phyloP scores from a whole-genome alignment of 1,284 basidiomycete genomes.

The Binderoboletus segoi region DNA sequence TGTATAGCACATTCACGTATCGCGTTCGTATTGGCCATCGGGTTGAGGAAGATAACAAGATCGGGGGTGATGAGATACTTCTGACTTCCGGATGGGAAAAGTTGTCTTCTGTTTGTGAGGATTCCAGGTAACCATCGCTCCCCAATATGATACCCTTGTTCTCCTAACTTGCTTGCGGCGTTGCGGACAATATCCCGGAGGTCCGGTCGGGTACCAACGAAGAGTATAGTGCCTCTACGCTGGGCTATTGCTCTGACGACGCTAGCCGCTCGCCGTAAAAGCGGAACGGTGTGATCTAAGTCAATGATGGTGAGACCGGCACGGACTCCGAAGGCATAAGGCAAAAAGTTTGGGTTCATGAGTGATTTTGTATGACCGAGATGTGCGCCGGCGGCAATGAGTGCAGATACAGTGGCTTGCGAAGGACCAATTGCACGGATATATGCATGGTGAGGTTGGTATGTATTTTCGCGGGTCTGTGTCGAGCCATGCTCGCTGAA shows the following conservation, averaged over 20 bases:
- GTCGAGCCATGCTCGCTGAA: conserved; percentile 79
- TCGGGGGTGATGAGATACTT: conserved; percentile 76
- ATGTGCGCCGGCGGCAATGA: conserved; percentile 92
- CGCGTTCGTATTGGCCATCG: conserved; percentile 78
- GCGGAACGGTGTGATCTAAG: conserved; percentile 90
- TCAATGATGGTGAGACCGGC: conserved; percentile 94
- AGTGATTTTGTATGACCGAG: conserved; percentile 86
- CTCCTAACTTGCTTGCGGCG: conserved; percentile 79
- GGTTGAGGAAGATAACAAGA: conserved; percentile 88
- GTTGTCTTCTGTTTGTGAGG: conserved; percentile 85
- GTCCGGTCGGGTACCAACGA: conserved; percentile 87
- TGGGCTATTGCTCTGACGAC: conserved; percentile 84
- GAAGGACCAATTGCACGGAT: conserved; percentile 64
- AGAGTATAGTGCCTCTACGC: conserved; percentile 84
- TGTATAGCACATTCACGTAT: conserved; percentile 85
- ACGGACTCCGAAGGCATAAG: conserved; percentile 94
- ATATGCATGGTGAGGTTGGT: conserved; percentile 73
- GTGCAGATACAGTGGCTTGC: conserved; percentile 82
- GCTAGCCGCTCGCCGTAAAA: conserved; percentile 87
- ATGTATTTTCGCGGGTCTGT: conserved; percentile 70
- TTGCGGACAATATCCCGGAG: conserved; percentile 76
- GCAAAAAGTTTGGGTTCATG: conserved; percentile 86
- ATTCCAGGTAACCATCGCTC: conserved; percentile 94
- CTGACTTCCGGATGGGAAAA: conserved; percentile 69
- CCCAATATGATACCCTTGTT: conserved; percentile 80